Base-by-base conservation (phyloP, 1,139 yeast species). In the Eremothecium cymbalariae region DNA sequence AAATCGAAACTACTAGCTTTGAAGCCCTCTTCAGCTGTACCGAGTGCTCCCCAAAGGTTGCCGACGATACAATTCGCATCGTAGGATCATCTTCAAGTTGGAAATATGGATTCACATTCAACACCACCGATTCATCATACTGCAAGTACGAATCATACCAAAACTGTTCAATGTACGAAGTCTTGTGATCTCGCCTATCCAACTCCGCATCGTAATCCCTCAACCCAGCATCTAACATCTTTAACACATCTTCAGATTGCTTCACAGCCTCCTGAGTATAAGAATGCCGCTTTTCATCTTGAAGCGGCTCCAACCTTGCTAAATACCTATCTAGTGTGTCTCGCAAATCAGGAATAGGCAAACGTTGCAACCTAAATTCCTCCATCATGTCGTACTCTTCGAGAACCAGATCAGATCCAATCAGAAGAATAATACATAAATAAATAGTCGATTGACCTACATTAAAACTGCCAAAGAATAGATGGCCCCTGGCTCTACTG, bases 91-190 rank as follows among this genome's bases (percentile, higher is more conserved):
- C 94, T 55, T 83, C 94, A 40, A 84, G 68, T 41, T 84, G 67
- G 56, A 84, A 83, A 53, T 82, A 84, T 0, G 95, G 95, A 51
- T 84, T 84, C 49, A 84, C 67, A 58, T 84, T 84, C 42, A 84
- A 67, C 22, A 84, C 95, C 34, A 84, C 94, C 0, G 85, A 94
- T 17, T 84, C 79, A 58, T 84, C 94, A 55, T 80, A 81, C 57
- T 77, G 80, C 45, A 84, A 67, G 57, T 84, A 84, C 3, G 94
- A 74, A 52, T 84, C 94, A 57, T 75, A 83, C 95, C 95, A 84
- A 55, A 84, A 84, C 55, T 84, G 94, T 57, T 84, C 94, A 44
- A 84, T 84, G 57, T 78, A 84, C n/a, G 88, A 77, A 37, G 81
- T 59, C 39, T 71, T 65, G 6, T 82, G 65, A 51, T 81, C 83